Base-by-base conservation (phyloP, 306 rosid species). In the Quercus suber region DNA sequence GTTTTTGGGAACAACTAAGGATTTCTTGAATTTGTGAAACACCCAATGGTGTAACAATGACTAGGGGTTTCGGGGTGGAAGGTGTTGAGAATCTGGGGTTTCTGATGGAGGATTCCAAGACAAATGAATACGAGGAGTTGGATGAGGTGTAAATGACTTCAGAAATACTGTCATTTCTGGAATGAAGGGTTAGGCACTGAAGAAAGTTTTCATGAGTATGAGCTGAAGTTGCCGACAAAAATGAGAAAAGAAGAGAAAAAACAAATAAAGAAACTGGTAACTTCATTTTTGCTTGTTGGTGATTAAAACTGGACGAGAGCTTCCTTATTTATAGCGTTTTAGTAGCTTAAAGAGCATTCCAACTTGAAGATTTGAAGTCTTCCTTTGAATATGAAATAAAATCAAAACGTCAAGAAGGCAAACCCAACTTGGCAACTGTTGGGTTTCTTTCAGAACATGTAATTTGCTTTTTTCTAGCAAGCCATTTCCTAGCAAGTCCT, bases 11-110 rank as follows among this genome's bases (percentile, higher is more conserved):
- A 11, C 83, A 79, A 5, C 41, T 17, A 31, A 79, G 73, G 57
- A 78, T 35, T 9, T 73, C 78, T 53, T 79, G 78, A 21, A 79
- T 21, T 17, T 79, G 69, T 27, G 78, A 64, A n/a, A 73, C 69
- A 8, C 23, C 30, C 9, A 5, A 18, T 25, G 83, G 83, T 0
- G 78, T 73, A 72, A 79, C 25, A 19, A 79, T 79, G 51, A 79
- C 21, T 5, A 28, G 78, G 35, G 83, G 83, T 45, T 59, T 78
- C 0, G 63, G 76, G 55, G 82, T 37, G 6, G 9, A 0, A 1
- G 76, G 28, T 41, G 76, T 58, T 58, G 82, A 3, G 18, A 78
- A 19, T 55, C 60, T 71, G 1, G 59, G 76, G 31, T 78, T 78
- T 9, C 57, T 23, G 31, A 59, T 71, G 21, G 71, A 78, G 19